These are phyloP conservation scores for Mortierella sp. DNA, from an alignment of 371 early-diverging fungal species.

Conservation along the genomic window DNA sequence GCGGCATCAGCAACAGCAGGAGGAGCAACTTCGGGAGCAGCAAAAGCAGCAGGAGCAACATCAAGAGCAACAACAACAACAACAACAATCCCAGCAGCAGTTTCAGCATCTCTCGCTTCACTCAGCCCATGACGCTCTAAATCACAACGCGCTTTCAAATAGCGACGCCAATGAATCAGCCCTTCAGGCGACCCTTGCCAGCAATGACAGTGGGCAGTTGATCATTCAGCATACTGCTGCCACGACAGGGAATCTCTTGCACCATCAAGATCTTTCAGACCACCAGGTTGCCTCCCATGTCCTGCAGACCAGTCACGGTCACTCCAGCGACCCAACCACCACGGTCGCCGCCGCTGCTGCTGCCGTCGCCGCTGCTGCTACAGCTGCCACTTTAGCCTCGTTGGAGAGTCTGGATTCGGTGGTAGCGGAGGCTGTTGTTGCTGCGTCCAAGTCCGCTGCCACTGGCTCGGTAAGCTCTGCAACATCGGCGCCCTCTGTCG, in stretches of 20 bases:
- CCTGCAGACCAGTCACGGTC: slow-evolving; percentile 7
- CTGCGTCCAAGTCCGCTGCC: slow-evolving; percentile 19
- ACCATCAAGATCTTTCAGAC: slow-evolving; percentile 7
- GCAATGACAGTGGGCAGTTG: slow-evolving; percentile 5
- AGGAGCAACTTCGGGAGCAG: slow-evolving; percentile 12
- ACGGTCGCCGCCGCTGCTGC: background rate
- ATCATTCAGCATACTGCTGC: slow-evolving; percentile 8
- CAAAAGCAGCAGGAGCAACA: slow-evolving; percentile 16
- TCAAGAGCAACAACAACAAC: slow-evolving; percentile 15
- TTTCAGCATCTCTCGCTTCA: slow-evolving; percentile 8
- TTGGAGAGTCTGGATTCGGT: slow-evolving; percentile 30
- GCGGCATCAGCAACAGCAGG: slow-evolving; percentile 9
- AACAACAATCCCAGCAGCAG: slow-evolving; percentile 18
- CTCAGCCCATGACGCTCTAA: background rate
- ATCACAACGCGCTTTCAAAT: slow-evolving; percentile 4
- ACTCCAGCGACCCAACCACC: background rate
- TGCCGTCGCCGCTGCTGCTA: background rate
- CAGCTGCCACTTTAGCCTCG: slow-evolving; percentile 2
- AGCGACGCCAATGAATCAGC: background rate
- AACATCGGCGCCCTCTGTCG: slow-evolving; percentile 13
- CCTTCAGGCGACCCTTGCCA: background rate
- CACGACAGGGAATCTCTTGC: background rate
- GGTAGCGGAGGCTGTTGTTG: slow-evolving; percentile 31
- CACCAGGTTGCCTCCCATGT: slow-evolving; percentile 1
- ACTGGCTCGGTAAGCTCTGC: background rate